Conservation (phyloP, 1,139 yeast species). For the Debaryomyces psychrophilus region DNA sequence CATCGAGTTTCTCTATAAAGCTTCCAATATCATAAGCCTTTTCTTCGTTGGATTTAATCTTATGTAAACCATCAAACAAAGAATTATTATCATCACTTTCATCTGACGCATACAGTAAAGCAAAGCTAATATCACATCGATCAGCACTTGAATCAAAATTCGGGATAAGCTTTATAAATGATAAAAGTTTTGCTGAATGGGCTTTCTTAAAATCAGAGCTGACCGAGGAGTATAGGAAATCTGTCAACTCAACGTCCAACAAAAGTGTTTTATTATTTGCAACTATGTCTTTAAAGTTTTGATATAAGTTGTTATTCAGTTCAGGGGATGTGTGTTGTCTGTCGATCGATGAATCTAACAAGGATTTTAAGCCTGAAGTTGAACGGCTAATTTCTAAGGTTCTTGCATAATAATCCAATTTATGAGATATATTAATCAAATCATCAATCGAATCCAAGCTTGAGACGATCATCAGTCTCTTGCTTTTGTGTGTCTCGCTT, state of each 20-base stretch:
- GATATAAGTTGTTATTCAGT: background rate
- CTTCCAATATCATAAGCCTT: slow-evolving; percentile 31
- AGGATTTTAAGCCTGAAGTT: slow-evolving; percentile 13
- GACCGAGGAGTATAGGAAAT: background rate
- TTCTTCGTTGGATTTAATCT: slow-evolving; percentile 25
- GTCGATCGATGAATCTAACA: slow-evolving; percentile 13
- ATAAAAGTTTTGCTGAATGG: background rate
- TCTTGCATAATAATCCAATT: slow-evolving; percentile 20
- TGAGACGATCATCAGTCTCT: slow-evolving; percentile 10
- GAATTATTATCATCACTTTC: slow-evolving; percentile 25
- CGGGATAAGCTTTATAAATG: slow-evolving; percentile 14
- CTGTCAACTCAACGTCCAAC: slow-evolving; percentile 14
- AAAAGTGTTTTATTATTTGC: background rate
- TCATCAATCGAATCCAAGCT: slow-evolving; percentile 20
- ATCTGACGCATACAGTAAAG: slow-evolving; percentile 15
- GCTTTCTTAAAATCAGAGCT: background rate
- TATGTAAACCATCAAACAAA: slow-evolving; percentile 30
- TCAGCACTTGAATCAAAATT: slow-evolving; percentile 12
- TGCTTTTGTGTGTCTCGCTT: slow-evolving; percentile 1
- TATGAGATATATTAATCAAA: slow-evolving; percentile 18
- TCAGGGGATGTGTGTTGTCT: slow-evolving; percentile 9
- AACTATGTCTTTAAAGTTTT: slow-evolving; percentile 4
- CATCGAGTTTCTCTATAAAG: slow-evolving; percentile 27
- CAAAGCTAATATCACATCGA: slow-evolving; percentile 18
- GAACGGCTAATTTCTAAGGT: slow-evolving; percentile 14